Conservation (phyloP, 2,329 filamentous ascomycete genomes). For the Chrysoporthe austroafricana region DNA sequence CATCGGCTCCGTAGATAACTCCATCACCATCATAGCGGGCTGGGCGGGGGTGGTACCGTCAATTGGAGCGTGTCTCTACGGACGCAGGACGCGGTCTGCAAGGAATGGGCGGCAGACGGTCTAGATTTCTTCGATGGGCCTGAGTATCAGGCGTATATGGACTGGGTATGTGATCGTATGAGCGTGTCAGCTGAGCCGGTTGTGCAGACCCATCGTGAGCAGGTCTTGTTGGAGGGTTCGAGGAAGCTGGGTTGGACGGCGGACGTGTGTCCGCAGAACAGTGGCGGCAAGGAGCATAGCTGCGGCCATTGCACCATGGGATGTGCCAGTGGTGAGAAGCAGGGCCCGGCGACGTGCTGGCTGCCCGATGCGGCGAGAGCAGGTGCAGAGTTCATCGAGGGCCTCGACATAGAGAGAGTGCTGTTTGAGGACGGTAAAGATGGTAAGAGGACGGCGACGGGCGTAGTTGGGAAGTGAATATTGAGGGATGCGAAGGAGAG, state of each 20-base stretch:
- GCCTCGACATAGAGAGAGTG: constrained; percentile 72
- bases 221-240: constrained; percentile 73
- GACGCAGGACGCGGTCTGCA: constrained; percentile 75
- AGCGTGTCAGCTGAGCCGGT: constrained; percentile 70
- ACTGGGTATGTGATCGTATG: constrained; percentile 79
- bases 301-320: constrained; percentile 69
- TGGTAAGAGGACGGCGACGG: constrained; percentile 62
- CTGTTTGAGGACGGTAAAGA: constrained; percentile 61
- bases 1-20: constrained; percentile 56
- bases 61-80: constrained; percentile 74
- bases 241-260: constrained; percentile 73
- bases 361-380: constrained; percentile 78
- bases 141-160: constrained; percentile 77
- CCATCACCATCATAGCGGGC: constrained; percentile 65
- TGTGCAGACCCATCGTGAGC: constrained; percentile 74
- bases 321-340: constrained; percentile 72
- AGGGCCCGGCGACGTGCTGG: constrained; percentile 76
- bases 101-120: constrained; percentile 76
- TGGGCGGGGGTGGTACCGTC: constrained; percentile 81
- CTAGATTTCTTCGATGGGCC: constrained; percentile 74
- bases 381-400: constrained; percentile 83
- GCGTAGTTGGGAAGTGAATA: constrained; percentile 76
- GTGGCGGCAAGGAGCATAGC: constrained; percentile 71
- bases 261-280: constrained; percentile 77
- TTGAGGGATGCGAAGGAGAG: constrained; percentile 68